Evolutionary conservation across 192 early-diverging fungal genomes (phyloP), one percentile per base, ranked within the genome.

Genomic region (Coemansia sp.): DNA sequence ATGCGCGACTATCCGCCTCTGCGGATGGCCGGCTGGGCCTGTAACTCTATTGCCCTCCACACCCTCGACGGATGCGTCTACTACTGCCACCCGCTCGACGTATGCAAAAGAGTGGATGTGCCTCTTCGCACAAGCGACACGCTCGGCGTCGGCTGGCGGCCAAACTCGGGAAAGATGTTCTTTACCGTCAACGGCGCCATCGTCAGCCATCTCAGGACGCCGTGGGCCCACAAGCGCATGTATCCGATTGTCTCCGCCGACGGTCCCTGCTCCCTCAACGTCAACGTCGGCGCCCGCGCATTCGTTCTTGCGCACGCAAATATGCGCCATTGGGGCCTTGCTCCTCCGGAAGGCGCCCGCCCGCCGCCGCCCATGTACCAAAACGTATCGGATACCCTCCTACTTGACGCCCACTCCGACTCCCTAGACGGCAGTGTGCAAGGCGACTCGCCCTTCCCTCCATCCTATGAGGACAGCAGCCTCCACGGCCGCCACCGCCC

Each of bases 1-100:
- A 90, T 88, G 43, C 86, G 86, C 22, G 84, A 85, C 7, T 91
- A 88, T 66, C 89, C 89, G 38, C 76, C 82, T 20, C 86, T 81
- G 67, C 79, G 90, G 43, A 76, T 91, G 67, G 86, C 90, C 65
- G 89, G 90, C 14, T 91, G 90, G 90, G 87, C 87, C 54, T 78
- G 79, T 8, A 81, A 90, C 62, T 90, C 89, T 4, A 80, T 87
- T 14, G 88, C 85, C 2, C 90, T 88, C 73, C 89, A 89, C 75
- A 85, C 86, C 7, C 53, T 85, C 38, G 82, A 71, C 53, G 90
- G 90, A n/a, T 65, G 73, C 17, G 87, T 86, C 41, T 87, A 87
- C 61, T 84, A 85, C 58, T 40, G 84, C 71, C 29, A 89, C 82
- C 78, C 86, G 70, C 62, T 86, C 74, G 65, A 80, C 73, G 63